Percentiles rank a stretch among this genome's conserved stretches.
phyloP scores from a whole-genome alignment of 2,329 filamentous ascomycete species.

The Alternaria triticina region DNA sequence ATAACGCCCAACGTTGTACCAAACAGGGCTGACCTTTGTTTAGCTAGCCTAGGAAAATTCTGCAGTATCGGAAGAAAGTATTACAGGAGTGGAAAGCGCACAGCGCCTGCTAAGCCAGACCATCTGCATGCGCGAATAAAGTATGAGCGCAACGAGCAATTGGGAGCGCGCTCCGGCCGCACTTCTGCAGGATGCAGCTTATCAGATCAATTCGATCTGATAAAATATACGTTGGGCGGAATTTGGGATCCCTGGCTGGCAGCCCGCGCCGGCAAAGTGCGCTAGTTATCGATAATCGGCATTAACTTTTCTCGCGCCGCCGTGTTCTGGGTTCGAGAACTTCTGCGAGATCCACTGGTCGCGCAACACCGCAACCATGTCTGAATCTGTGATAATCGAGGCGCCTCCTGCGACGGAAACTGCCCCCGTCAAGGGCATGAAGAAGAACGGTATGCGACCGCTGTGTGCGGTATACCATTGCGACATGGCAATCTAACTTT shows the following conservation, averaged over 20 bases:
- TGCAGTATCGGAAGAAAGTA: conserved; percentile 22
- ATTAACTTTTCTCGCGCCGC: conserved; percentile 31
- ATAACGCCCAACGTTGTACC: conserved; percentile 32
- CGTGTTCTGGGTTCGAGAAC: conserved; percentile 17
- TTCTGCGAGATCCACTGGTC: conserved; percentile 13
- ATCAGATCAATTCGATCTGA: conserved; percentile 37
- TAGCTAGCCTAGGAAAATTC: conserved; percentile 38
- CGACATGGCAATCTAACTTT: conserved; percentile 19
- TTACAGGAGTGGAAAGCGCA: conserved; percentile 25
- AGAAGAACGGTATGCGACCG: conserved; percentile 73
- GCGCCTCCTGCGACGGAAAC: conserved; percentile 50
- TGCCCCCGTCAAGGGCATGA: conserved; percentile 64
- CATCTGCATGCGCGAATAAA: conserved; percentile 12
- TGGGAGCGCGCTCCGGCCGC: conserved; percentile 11
- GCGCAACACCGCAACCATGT: conserved; percentile 35
- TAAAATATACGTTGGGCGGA: neutral
- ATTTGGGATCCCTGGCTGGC: conserved; percentile 2
- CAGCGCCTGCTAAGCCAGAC: conserved; percentile 16
- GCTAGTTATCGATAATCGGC: conserved; percentile 29
- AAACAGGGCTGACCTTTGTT: conserved; percentile 30
- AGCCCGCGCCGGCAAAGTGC: neutral
- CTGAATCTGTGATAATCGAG: conserved; percentile 45
- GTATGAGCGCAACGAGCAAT: conserved; percentile 25
- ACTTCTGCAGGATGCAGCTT: conserved; percentile 10
- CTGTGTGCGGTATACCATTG: neutral